Percentiles rank a stretch among this genome's conserved stretches.
phyloP scores from a whole-genome alignment of 2,329 filamentous ascomycete species.

The Aureobasidium leucospermi region DNA sequence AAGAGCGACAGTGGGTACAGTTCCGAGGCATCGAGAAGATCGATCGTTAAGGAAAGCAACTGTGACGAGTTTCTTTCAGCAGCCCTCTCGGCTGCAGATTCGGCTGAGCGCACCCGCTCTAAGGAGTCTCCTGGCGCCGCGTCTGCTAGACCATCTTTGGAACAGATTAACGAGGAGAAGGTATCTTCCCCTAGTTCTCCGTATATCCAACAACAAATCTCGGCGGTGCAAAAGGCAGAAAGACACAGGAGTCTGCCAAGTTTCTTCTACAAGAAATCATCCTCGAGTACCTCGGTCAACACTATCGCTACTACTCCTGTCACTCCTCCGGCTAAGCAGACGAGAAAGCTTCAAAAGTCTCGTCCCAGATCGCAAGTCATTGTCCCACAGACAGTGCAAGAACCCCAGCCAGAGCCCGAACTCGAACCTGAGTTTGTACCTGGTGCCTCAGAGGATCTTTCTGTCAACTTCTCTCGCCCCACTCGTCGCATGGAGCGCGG shows the following conservation, averaged over 20 bases:
- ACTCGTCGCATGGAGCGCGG: conserved; percentile 1
- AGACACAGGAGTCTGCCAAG: conserved; percentile 10
- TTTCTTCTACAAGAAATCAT: conserved; percentile 8
- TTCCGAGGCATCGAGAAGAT: conserved; percentile 23
- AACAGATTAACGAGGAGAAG: not conserved
- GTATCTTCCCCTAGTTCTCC: not conserved
- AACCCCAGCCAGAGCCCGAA: conserved; percentile 2
- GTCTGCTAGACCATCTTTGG: not conserved
- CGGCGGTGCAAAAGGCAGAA: conserved; percentile 1
- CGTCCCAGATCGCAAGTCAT: not conserved
- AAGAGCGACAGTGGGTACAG: conserved; percentile 30
- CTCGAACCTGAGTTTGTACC: not conserved
- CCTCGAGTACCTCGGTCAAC: conserved; percentile 9
- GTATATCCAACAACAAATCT: not conserved
- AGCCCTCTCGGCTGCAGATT: not conserved
- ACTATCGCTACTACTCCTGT: not conserved
- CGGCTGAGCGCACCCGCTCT: not conserved
- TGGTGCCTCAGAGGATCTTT: conserved; percentile 27
- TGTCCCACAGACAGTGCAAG: not conserved
- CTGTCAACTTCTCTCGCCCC: conserved; percentile 28
- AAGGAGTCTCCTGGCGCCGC: not conserved
- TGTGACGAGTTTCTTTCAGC: conserved; percentile 15
- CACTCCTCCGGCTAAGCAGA: not conserved
- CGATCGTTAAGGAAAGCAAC: conserved; percentile 15
- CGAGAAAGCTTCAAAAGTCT: conserved; percentile 26